Percentiles rank a stretch among this genome's conserved stretches.
Evolutionary conservation across 163 green algal genomes (phyloP).

Genomic region (Scenedesmus sp.): DNA sequence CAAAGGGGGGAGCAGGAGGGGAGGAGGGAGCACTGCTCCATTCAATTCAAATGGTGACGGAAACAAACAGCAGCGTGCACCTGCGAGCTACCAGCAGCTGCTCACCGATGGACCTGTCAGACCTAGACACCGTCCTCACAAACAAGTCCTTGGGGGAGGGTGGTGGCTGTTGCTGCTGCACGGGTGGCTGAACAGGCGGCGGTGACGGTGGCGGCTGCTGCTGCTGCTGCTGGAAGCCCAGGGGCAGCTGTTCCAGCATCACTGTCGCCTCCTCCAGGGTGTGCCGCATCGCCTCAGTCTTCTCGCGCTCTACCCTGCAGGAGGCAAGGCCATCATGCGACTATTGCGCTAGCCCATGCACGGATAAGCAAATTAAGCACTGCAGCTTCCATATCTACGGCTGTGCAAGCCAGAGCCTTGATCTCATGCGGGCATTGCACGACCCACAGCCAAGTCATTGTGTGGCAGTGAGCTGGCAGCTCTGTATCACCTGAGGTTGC

Average conservation of each 20-base stretch:
- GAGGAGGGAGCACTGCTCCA: too few relatives aligned
- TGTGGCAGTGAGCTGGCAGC: not conserved
- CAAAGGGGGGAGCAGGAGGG: too few relatives aligned
- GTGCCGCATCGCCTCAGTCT: slow-evolving; percentile 37
- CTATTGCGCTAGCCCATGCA: too few relatives aligned
- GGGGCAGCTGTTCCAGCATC: slow-evolving; percentile 17
- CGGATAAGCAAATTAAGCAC: too few relatives aligned
- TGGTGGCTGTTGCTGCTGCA: not conserved
- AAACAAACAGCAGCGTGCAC: too few relatives aligned
- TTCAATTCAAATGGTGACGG: too few relatives aligned
- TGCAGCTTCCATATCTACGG: too few relatives aligned
- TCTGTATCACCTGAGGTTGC: slow-evolving; percentile 18
- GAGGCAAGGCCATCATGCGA: not conserved
- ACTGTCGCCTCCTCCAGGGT: slow-evolving; percentile 25
- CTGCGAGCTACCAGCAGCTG: too few relatives aligned
- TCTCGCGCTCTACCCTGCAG: slow-evolving; percentile 33
- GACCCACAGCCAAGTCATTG: not conserved
- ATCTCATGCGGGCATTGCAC: not conserved
- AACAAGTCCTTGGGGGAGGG: not conserved
- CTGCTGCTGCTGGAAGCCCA: not conserved
- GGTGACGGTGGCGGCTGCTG: not conserved
- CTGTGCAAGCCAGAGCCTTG: too few relatives aligned
- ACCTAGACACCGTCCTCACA: not conserved
- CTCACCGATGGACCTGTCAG: not conserved
- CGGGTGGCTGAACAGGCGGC: not conserved